Base-by-base conservation (phyloP, 106 monocot genomes). In the Agapanthus africanus region DNA sequence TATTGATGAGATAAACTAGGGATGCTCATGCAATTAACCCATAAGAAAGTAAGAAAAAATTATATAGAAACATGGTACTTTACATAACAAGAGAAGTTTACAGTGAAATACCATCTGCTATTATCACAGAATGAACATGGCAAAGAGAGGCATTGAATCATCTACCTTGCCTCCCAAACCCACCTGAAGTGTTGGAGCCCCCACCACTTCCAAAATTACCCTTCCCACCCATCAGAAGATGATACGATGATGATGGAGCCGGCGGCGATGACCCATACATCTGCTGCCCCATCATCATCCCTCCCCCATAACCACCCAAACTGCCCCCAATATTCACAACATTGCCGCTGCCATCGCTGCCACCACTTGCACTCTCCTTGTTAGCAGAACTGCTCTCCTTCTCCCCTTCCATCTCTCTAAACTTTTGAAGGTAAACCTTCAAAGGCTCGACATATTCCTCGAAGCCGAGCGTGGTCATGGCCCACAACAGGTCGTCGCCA, bases 401-500 rank as follows among this genome's bases (percentile, higher is more conserved):
- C 68, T 81, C 81, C 10, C 76, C 81, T 37, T 81, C 81, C 4
- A 61, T 54, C 40, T 81, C 81, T 34, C 81, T 40, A 54, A 77
- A 81, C 22, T 69, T 73, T 42, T 46, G 69, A 16, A 81, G 73
- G 39, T 70, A 81, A 13, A 67, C 25, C 60, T 77, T 81, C 31
- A 81, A 66, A n/a, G 81, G 81, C 11, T 10, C 68, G 6, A 81
- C 76, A 34, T 81, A 81, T 41, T 68, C 52, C 23, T 81, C 77
- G 56, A 81, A 81, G 0, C 81, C 81, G 11, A 81, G 63, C 7
- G 81, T 77, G 26, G 83, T 83, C 87, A 87, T 87, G 34, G 87
- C 87, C 80, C 83, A 87, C n/a, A 87, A 75, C 10, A 87, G 80
- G 47, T 87, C 87, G 49, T 87, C 87, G 6, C 83, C 87, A 37